Evolutionary conservation across 2,329 filamentous ascomycete genomes (phyloP).

Genomic region (Thielaviopsis punctulata): DNA sequence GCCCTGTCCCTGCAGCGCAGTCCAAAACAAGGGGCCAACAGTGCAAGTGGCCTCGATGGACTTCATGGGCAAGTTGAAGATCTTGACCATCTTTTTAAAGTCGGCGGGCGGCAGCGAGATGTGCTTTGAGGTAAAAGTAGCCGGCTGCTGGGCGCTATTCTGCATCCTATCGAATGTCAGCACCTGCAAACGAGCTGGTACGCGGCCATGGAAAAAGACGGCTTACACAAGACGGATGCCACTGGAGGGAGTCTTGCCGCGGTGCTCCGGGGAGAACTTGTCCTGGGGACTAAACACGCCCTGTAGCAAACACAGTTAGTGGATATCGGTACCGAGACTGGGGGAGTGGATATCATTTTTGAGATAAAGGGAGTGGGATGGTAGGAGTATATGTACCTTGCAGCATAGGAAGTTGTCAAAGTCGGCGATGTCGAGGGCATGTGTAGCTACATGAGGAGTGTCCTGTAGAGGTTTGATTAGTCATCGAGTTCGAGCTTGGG

Average conservation of each 20-base stretch:
- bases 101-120: constrained; percentile 33
- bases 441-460: constrained; percentile 12
- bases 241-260: constrained; percentile 28
- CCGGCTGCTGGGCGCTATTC: constrained; percentile 34
- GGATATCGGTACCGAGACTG: neutral
- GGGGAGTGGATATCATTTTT: neutral
- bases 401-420: constrained; percentile 39
- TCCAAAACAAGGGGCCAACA: constrained; percentile 49
- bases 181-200: no score
- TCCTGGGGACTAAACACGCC: constrained; percentile 32
- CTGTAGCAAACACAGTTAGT: constrained; percentile 19
- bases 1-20: constrained; percentile 36
- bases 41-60: constrained; percentile 40
- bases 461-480: neutral
- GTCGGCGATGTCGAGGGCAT: constrained; percentile 21
- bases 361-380: neutral
- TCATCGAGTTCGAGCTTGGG: neutral
- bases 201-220: neutral
- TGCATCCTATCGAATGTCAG: constrained; percentile 31
- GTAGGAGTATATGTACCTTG: constrained; percentile 22
- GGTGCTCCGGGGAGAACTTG: constrained; percentile 19
- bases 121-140: constrained; percentile 39
- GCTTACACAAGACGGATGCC: constrained; percentile 38
- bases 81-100: constrained; percentile 39
- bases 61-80: constrained; percentile 35